Evolutionary conservation across 139 green algal species (phyloP), one percentile per base, ranked within the genome.

Genomic region (Dunaliella primolecta): DNA sequence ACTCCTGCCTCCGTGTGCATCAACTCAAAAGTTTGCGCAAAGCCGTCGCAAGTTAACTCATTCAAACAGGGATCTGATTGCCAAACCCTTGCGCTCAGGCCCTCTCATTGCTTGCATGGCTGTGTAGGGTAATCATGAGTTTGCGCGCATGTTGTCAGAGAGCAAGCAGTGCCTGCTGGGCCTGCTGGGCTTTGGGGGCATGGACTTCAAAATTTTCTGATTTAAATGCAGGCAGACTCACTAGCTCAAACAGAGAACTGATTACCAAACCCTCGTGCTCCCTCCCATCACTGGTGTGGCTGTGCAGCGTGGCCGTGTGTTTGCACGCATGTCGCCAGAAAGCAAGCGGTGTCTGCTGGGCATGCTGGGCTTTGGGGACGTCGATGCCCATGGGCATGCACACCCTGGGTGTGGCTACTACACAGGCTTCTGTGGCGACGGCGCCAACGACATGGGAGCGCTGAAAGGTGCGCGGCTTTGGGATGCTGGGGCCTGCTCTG

Each of bases 401-500:
- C 78, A 72, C 36, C 38, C 78, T 24, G 89, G 89, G 24, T 75
- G 84, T 64, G 87, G 87, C 24, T 70, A 86, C 36, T 80, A 84
- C 38, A 86, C 89, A 32, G 86, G 82, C 71, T 89, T 85, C 75
- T 86, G 83, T 79, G 86, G 86, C 1, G 86, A 89, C 37, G 86
- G 86, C 1, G 83, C 86, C 46, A 89, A 89, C 74, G 86, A 89
- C 79, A 35, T 85, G 27, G 83, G 78, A 27, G 86, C 86, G 1
- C 86, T 89, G 37, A 85, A 85, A 38, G 79, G 81, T 80, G 70
- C 71, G 70, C 64, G 20, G 30, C 25, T 27, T 21, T n/a, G n/a
- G n/a, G n/a, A n/a, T n/a, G n/a, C n/a, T n/a, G n/a, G n/a, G n/a
- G n/a, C n/a, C n/a, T n/a, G n/a, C n/a, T n/a, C n/a, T n/a, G n/a